A percentile compares a stretch with the other conserved stretches of the same genome.
Evolutionary conservation across 768 basidiomycete genomes (phyloP).

Genomic region (Suillus decipiens): DNA sequence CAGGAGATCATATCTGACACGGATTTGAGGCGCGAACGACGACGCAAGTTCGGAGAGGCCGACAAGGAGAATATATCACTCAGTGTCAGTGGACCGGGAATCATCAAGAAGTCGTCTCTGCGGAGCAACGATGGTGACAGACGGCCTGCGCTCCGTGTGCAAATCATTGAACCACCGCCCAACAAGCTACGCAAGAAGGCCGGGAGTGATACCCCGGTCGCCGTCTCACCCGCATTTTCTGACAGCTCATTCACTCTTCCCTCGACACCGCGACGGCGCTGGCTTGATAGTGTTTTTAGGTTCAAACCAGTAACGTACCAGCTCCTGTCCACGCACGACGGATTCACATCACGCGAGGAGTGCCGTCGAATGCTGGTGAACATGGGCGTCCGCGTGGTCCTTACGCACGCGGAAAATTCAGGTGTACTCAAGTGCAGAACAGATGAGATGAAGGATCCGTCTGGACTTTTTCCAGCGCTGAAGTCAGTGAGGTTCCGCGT

Average conservation of each 20-base stretch:
- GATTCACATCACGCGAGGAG: conserved; percentile 68
- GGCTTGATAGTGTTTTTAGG: conserved; percentile 89
- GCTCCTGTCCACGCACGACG: conserved; percentile 60
- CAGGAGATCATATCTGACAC: conserved; percentile 15
- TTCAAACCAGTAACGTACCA: conserved; percentile 67
- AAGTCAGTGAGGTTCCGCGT: conserved; percentile 85
- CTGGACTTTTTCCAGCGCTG: conserved; percentile 50
- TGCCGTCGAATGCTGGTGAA: conserved; percentile 72
- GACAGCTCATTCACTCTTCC: conserved; percentile 48
- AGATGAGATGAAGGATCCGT: conserved; percentile 62
- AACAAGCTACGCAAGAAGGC: conserved; percentile 38
- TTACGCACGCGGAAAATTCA: conserved; percentile 63
- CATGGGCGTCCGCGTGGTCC: conserved; percentile 67
- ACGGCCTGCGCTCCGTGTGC: conserved; percentile 37
- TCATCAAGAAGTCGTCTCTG: conserved; percentile 48
- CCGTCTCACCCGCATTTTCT: conserved; percentile 45
- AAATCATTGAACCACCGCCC: conserved; percentile 53
- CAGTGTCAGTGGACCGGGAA: conserved; percentile 10
- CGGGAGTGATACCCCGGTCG: conserved; percentile 17
- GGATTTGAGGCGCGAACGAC: conserved; percentile 6
- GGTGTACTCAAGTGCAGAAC: conserved; percentile 77
- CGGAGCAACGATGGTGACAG: conserved; percentile 31
- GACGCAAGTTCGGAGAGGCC: conserved; percentile 23
- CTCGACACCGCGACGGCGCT: conserved; percentile 56
- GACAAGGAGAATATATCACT: conserved; percentile 61